A percentile compares a stretch with the other conserved stretches of the same genome.
These are phyloP conservation scores for Sonneratia alba DNA, from an alignment of 345 rosid species.

Conservation along the genomic window DNA sequence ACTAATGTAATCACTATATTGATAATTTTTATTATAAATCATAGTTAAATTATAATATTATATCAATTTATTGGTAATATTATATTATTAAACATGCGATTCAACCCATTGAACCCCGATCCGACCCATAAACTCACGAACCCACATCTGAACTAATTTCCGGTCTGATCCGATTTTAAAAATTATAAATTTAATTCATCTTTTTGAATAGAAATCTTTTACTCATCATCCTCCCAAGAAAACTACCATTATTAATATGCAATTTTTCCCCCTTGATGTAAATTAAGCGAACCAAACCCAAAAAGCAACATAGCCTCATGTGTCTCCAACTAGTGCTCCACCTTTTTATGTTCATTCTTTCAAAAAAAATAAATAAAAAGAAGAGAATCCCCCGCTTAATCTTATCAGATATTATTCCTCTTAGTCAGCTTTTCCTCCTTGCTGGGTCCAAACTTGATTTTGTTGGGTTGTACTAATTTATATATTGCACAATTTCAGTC, in stretches of 20 bases:
- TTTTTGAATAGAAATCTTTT: slow-evolving; percentile 9
- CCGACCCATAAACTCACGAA: no score
- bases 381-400: neutral
- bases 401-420: slow-evolving; percentile 1
- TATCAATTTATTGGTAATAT: no score
- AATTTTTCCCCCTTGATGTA: no score
- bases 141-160: no score
- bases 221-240: neutral
- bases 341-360: slow-evolving; percentile 11
- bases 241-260: neutral
- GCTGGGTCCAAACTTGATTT: neutral
- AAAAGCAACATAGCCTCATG: slow-evolving; percentile 10
- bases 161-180: no score
- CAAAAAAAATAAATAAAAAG: neutral
- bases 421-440: slow-evolving; percentile 11
- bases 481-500: no score
- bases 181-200: no score
- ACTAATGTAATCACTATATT: no score
- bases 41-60: no score
- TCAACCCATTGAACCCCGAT: no score
- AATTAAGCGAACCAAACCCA: slow-evolving; percentile 3
- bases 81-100: no score
- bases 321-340: slow-evolving; percentile 13
- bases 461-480: neutral
- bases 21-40: no score